Evolutionary conservation across 2,329 filamentous ascomycete genomes (phyloP), one percentile per base, ranked within the genome.

Genomic region (Aspergillus novoparasiticus): DNA sequence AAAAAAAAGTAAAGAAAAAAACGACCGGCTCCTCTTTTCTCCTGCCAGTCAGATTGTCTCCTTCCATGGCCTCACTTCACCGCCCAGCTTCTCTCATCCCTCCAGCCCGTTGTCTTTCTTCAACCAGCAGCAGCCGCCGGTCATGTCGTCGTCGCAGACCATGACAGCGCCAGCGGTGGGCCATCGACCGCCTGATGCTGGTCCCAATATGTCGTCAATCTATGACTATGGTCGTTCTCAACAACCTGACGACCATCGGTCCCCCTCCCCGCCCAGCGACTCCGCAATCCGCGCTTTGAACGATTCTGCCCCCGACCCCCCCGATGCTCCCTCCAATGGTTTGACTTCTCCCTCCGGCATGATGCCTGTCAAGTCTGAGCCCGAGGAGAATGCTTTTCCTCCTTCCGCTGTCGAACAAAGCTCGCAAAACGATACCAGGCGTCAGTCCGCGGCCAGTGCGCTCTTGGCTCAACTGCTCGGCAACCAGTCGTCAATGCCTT

Each of bases 81-180:
- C 64, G 66, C 68, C 64, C 46, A 41, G 51, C 55, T 50, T 54
- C 59, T 55, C 43, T 60, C 64, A 59, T 57, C 63, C 59, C 65
- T 64, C 60, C 58, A 63, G 55, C 54, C 60, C 58, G 62, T 64
- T 58, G 53, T 62, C 58, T 60, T 63, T 62, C 58, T 67, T 60
- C 64, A 60, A 66, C 58, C 58, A 64, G 62, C 63, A 68, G 66
- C 71, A 70, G 58, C 69, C 73, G 73, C 72, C 72, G 78, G 75
- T 75, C 76, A 79, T 80, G 78, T 80, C 78, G 75, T 78, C 75
- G 70, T 80, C 78, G 74, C 78, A 79, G 77, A 79, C 78, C 76
- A 79, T 80, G 78, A 79, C 78, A 73, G 78, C 79, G 77, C 78
- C 79, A 76, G 76, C 78, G 72, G 74, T 81, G 77, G 77, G 78